Base-by-base conservation (phyloP, 1,139 yeast genomes). In the Lodderomyces elongisporus region DNA sequence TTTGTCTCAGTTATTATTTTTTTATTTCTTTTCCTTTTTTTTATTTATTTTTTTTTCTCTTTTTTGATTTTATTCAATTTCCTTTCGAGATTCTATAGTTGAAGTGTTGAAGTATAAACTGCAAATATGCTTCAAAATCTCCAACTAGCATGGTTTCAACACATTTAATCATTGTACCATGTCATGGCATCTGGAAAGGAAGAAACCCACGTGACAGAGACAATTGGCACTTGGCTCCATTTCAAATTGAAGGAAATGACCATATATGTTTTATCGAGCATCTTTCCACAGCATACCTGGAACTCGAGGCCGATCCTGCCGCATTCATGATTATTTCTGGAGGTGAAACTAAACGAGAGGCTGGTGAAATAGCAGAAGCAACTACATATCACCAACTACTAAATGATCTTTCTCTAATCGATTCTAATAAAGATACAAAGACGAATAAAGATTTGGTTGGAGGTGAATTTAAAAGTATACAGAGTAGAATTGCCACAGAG, bases 191-290 rank as follows among this genome's bases (percentile, higher is more conserved):
- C 3, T 81, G 85, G 85, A 66, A 62, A 28, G 29, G 25, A 6
- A 52, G 67, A 41, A 18, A 18, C 7, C 28, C 24, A 25, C 34
- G 50, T 43, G 38, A 50, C 1, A 51, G 66, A 9, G 52, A 53
- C 1, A 81, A 80, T 43, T 84, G 94, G 94, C 48, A 51, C 22
- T 54, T 85, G 35, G 88, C 76, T 3, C 58, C 74, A 1, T 84
- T 83, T 46, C 95, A 85, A 51, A 38, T 58, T 4, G 84, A 79
- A 37, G 89, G 91, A 1, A 58, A 74, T 21, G 88, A 80, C 44
- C 87, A 81, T 48, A 46, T 77, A 8, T 66, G 79, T 17, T 82
- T 84, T 51, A 67, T 76, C n/a, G 69, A 77, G 26, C 95, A 85
- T 49, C 67, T 83, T 3, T 45, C 56, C 10, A 46, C 38, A 13